Conservation (phyloP, 202 grass and related monocot species). For the Panicum virgatum region DNA sequence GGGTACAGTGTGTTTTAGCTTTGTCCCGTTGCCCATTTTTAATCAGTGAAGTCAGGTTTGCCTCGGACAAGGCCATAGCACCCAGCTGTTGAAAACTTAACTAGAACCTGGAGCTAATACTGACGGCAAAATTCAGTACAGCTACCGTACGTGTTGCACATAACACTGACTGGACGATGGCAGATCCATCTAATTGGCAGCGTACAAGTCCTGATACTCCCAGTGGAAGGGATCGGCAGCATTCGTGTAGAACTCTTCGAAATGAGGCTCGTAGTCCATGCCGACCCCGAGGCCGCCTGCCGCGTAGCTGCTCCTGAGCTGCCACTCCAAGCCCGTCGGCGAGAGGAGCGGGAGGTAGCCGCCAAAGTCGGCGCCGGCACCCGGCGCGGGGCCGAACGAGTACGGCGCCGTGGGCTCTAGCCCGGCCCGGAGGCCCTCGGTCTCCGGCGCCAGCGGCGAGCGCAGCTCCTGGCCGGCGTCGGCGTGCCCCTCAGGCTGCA, state of each 20-base stretch:
- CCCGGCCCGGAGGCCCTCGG: not conserved
- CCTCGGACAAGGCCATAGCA: not conserved
- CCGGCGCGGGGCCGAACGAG: not conserved
- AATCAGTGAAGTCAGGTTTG: not conserved
- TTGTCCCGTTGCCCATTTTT: not conserved
- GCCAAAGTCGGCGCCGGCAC: not conserved
- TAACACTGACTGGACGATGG: not conserved
- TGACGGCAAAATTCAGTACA: not conserved
- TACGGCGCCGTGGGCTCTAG: not conserved
- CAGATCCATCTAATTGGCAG: not conserved
- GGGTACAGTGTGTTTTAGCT: not conserved
- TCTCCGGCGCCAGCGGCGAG: not conserved
- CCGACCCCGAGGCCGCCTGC: not conserved
- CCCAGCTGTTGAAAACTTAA: not conserved
- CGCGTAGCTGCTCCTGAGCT: conserved; percentile 8
- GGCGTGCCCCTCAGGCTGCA: not conserved
- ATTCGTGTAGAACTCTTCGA: conserved; percentile 37
- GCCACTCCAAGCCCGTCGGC: conserved; percentile 26
- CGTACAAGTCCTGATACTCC: not conserved
- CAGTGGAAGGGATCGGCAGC: not conserved
- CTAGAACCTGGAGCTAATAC: conserved; percentile 7
- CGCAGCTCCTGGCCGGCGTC: not conserved
- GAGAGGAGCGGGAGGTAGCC: conserved; percentile 6
- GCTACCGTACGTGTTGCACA: not conserved
- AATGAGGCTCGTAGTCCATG: conserved; percentile 41